phyloP scores from a whole-genome alignment of 2,329 filamentous ascomycete genomes.

The Colletotrichum coccodes region DNA sequence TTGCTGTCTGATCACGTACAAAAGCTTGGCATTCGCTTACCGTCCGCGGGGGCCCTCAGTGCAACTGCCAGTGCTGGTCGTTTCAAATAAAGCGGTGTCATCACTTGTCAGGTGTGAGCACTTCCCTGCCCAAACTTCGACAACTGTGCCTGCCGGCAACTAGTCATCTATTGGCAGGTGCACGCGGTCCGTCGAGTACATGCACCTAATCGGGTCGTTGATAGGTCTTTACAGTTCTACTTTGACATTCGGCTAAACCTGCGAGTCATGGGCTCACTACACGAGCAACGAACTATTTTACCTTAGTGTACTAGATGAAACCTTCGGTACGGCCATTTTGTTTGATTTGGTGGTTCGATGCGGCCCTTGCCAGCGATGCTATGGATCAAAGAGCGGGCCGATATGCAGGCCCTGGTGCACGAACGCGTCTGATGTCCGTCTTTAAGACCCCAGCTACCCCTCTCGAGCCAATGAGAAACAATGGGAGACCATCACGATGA shows the following conservation, averaged over 20 bases:
- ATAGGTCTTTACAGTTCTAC: conserved; percentile 13
- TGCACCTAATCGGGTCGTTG: background rate
- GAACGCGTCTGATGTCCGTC: background rate
- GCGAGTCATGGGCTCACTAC: conserved; percentile 13
- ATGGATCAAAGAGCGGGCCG: background rate
- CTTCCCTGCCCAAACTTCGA: background rate
- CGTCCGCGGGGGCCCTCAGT: background rate
- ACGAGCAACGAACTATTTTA: background rate
- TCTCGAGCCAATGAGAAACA: background rate
- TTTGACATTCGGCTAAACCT: background rate
- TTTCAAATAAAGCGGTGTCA: background rate
- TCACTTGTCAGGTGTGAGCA: background rate
- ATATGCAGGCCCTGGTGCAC: conserved; percentile 1
- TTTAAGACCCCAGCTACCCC: background rate
- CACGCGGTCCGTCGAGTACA: background rate
- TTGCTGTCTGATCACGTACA: background rate
- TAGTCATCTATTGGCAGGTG: background rate
- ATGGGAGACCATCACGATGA: background rate
- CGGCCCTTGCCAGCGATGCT: background rate
- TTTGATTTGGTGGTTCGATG: conserved; percentile 9
- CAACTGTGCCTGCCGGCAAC: background rate
- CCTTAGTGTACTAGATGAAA: background rate
- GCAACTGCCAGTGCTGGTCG: background rate
- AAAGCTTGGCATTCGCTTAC: background rate
- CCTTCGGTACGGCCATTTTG: background rate